Percentiles rank a stretch among this genome's conserved stretches.
Evolutionary conservation across 768 basidiomycete genomes (phyloP).

Genomic region (Leccinum obscurum): DNA sequence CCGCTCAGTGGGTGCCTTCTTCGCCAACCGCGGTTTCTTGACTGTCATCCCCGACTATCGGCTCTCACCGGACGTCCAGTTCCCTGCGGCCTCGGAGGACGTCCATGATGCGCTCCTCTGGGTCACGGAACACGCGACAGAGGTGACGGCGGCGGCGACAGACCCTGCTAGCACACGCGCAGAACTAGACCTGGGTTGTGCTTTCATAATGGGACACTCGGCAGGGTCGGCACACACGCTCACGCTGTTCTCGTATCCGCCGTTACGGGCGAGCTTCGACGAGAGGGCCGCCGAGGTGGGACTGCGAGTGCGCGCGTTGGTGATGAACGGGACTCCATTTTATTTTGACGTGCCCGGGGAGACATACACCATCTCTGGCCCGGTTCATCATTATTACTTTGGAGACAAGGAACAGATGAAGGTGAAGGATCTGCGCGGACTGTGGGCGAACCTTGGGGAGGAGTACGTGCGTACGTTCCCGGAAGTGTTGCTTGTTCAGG

Average conservation of each 20-base stretch:
- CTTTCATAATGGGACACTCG: slow-evolving; percentile 61
- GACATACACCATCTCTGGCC: slow-evolving; percentile 26
- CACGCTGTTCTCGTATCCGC: slow-evolving; percentile 41
- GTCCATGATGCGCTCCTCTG: slow-evolving; percentile 62
- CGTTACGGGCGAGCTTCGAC: slow-evolving; percentile 35
- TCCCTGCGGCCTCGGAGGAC: slow-evolving; percentile 56
- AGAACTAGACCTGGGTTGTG: slow-evolving; percentile 39
- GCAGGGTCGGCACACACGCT: slow-evolving; percentile 56
- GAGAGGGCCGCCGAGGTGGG: slow-evolving; percentile 20
- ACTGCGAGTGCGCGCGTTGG: slow-evolving; percentile 41
- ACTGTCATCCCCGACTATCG: slow-evolving; percentile 70
- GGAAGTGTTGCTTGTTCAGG: slow-evolving; percentile 46
- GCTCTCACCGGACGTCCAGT: slow-evolving; percentile 54
- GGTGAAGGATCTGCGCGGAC: slow-evolving; percentile 40
- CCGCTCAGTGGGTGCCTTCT: slow-evolving; percentile 58
- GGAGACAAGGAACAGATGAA: slow-evolving; percentile 44
- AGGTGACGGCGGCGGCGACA: slow-evolving; percentile 15
- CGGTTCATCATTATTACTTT: slow-evolving; percentile 28
- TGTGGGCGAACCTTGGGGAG: slow-evolving; percentile 40
- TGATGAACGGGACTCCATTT: slow-evolving; percentile 50
- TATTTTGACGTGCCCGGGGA: slow-evolving; percentile 32
- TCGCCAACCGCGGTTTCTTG: slow-evolving; percentile 56
- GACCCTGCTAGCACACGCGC: slow-evolving; percentile 3
- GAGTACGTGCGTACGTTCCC: slow-evolving; percentile 43
- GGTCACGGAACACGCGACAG: slow-evolving; percentile 40